Evolutionary conservation across 352 stramenopile species (phyloP).

Genomic region (Paralagenidium karlingii): DNA sequence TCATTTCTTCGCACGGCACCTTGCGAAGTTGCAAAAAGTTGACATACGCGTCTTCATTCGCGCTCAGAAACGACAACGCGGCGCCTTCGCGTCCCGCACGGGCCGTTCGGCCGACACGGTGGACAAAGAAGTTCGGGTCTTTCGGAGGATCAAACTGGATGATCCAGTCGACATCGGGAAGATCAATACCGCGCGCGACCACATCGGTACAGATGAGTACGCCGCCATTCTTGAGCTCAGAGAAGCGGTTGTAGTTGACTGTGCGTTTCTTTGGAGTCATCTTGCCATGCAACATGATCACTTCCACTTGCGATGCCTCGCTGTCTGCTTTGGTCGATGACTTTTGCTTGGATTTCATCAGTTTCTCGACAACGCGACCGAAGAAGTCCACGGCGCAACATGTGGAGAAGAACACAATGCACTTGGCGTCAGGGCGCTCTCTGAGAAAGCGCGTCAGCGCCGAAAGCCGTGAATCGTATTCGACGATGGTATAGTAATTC

Average conservation of each 20-base stretch:
- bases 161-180: conserved; percentile 98
- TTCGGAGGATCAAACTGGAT: conserved; percentile 97
- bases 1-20: conserved; percentile 84
- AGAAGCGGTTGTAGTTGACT: conserved; percentile 65
- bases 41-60: conserved; percentile 95
- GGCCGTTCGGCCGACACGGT: conserved; percentile 96
- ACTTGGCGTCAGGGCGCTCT: conserved; percentile 61
- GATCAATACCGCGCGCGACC: conserved; percentile 95
- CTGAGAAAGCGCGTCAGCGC: conserved; percentile 89
- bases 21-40: conserved; percentile 93
- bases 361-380: conserved; percentile 71
- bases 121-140: conserved; percentile 98
- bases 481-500: conserved; percentile 94
- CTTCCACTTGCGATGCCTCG: conserved; percentile 12
- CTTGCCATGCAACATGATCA: conserved; percentile 89
- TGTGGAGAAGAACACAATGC: conserved; percentile 99
- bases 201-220: conserved; percentile 98
- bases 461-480: conserved; percentile 90
- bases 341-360: conserved; percentile 30
- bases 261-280: conserved; percentile 87
- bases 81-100: conserved; percentile 88
- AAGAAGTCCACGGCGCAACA: conserved; percentile 99
- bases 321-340: too few species aligned
- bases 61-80: conserved; percentile 92
- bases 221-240: conserved; percentile 24